Base-by-base conservation (phyloP, 257 asterid genomes). In the Echites panduratus region DNA sequence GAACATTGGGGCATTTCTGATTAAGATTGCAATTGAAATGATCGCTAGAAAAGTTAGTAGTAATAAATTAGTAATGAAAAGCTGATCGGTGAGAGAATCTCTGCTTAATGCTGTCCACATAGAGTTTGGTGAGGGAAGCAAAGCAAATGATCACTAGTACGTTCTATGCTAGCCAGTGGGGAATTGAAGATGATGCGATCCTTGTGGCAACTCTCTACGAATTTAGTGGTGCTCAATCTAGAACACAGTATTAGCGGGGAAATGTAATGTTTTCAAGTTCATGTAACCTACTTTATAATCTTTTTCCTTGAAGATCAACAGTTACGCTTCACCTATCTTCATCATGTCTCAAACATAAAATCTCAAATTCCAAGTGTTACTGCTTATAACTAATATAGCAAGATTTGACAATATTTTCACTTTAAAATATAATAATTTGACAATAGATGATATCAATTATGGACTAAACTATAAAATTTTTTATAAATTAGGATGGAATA, bases 161-260 rank as follows among this genome's bases (percentile, higher is more conserved):
- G 53, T 57, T 43, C 38, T 49, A 10, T 73, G 4, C n/a, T n/a
- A n/a, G n/a, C n/a, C n/a, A 79, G 77, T 82, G 78, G 80, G 82
- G n/a, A n/a, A n/a, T n/a, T n/a, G 70, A 44, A 65, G 70, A 70
- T 76, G 73, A 78, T 81, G 78, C 75, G 75, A 75, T 82, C 83
- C 77, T 78, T 78, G 82, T 78, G 80, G 82, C 76, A 65, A 66
- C 57, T 79, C 75, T n/a, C 62, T 69, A 41, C 44, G 20, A 68
- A 45, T 41, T 65, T 79, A 54, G 63, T 65, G 70, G 22, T 61
- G 32, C 48, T 38, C 0, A 45, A 75, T 12, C 24, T 27, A 24
- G 66, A 53, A 71, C 70, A 44, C 56, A 68, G 41, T 70, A 48
- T 66, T 63, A 17, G 32, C 56, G 38, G 10, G 32, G 47, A 75